Base-by-base conservation (phyloP, 208 protist species). In the Trypanosoma conorhini region DNA sequence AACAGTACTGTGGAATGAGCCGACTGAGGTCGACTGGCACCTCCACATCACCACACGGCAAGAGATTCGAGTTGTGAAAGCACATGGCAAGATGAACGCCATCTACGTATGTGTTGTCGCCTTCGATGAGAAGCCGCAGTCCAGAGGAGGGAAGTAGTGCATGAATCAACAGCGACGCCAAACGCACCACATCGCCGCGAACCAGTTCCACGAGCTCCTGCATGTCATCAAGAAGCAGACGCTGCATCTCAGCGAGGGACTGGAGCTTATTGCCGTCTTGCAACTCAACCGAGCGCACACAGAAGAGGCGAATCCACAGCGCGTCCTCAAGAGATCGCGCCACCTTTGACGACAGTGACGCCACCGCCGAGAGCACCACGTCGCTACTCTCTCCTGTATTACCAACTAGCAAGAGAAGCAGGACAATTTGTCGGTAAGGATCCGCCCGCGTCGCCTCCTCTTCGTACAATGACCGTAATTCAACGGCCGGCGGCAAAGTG, bases 31-130 rank as follows among this genome's bases (percentile, higher is more conserved):
- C 86, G 26, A 94, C 62, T 13, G 82, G 80, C n/a, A 82, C 77
- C 82, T 90, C 85, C 38, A 83, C 69, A 5, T 81, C 51, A 22
- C 72, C 76, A 19, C 76, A 79, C 50, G 77, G 77, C 51, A 91
- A 74, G 38, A 86, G 44, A 56, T 91, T 67, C 31, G 66, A 65
- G 24, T 75, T 80, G 62, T 85, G 82, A 77, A 92, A 91, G 67
- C 86, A 93, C 56, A 95, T 70, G 7, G 81, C 81, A 57, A 93
- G 70, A 72, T 95, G 89, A 38, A 95, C 65, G 35, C 85, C 89
- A 70, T 95, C 89, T 12, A 92, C 73, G 62, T 87, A 81, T 15
- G 85, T 89, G 40, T 48, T 67, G 56, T 72, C 80, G 54, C 81
- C 76, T 33, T 90, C 87, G 44, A 89, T 79, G 28, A 95, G 76